These are phyloP conservation scores for Xylaria digitata DNA, from an alignment of 2,329 filamentous ascomycete species.

Conservation along the genomic window DNA sequence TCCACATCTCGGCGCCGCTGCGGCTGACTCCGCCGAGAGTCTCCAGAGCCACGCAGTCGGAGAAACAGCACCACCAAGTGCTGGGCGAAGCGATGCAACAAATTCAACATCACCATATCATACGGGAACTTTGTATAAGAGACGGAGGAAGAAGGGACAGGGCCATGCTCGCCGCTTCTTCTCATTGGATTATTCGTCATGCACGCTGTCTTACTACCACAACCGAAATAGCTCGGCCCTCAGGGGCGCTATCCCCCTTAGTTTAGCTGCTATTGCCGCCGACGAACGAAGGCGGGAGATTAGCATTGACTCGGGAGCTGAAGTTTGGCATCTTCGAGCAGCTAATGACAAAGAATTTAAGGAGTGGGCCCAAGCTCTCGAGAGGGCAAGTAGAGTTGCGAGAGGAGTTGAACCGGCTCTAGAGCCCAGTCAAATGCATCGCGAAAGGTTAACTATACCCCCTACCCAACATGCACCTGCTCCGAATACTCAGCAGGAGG, in stretches of 20 bases:
- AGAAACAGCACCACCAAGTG: slow-evolving; percentile 59
- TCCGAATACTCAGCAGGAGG: slow-evolving; percentile 37
- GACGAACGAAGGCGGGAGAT: slow-evolving; percentile 91
- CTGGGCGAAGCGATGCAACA: slow-evolving; percentile 64
- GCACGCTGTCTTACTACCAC: slow-evolving; percentile 95
- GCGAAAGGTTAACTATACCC: slow-evolving; percentile 42
- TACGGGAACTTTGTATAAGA: slow-evolving; percentile 87
- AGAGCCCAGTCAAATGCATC: slow-evolving; percentile 44
- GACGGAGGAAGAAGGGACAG: slow-evolving; percentile 91
- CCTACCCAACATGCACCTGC: slow-evolving; percentile 48
- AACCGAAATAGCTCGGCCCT: slow-evolving; percentile 93
- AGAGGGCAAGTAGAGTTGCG: slow-evolving; percentile 78
- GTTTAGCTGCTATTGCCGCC: slow-evolving; percentile 88
- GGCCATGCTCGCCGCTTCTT: slow-evolving; percentile 95
- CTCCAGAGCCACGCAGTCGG: slow-evolving; percentile 63
- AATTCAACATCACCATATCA: slow-evolving; percentile 70
- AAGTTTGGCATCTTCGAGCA: slow-evolving; percentile 94
- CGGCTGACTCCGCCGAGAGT: slow-evolving; percentile 70
- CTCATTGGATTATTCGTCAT: slow-evolving; percentile 93
- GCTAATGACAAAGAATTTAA: slow-evolving; percentile 85
- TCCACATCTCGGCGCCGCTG: slow-evolving; percentile 57
- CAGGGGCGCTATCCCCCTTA: slow-evolving; percentile 90
- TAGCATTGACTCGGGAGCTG: slow-evolving; percentile 94
- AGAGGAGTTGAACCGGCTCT: slow-evolving; percentile 61
- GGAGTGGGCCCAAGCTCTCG: slow-evolving; percentile 87